A percentile compares a stretch with the other conserved stretches of the same genome.
Evolutionary conservation across 164 flowering plant genomes (phyloP).

Genomic region (Tetracentron sinense): DNA sequence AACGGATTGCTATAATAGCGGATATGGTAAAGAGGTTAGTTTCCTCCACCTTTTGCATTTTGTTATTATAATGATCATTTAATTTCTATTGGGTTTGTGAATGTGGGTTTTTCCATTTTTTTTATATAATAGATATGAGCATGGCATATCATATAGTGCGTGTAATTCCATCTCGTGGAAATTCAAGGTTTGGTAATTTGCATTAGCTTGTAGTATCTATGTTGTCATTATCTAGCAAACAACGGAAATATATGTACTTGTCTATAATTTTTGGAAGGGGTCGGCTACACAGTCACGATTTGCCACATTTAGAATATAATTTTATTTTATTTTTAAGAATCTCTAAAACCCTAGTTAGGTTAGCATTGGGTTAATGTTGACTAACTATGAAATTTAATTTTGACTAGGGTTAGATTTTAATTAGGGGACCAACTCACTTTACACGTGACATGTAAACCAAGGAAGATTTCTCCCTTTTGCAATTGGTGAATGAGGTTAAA

Average conservation of each 20-base stretch:
- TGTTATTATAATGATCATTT: not conserved
- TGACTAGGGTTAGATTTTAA: too few species aligned
- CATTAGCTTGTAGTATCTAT: too few species aligned
- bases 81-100: not conserved
- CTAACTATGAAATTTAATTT: too few species aligned
- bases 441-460: too few species aligned
- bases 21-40: conserved; percentile 58
- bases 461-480: too few species aligned
- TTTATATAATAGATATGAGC: not conserved
- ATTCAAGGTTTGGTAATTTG: not conserved
- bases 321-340: too few species aligned
- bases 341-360: too few species aligned
- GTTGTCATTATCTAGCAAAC: not conserved
- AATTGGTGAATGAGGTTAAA: too few species aligned
- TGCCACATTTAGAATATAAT: too few species aligned
- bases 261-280: not conserved
- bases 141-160: not conserved
- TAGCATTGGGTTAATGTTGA: too few species aligned
- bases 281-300: too few species aligned
- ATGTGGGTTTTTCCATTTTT: not conserved
- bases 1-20: conserved; percentile 49
- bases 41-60: conserved; percentile 4
- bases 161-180: not conserved
- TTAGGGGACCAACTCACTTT: too few species aligned
- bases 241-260: not conserved